These are phyloP conservation scores for Volvox reticuliferus DNA, from an alignment of 139 green algal genomes.

Conservation along the genomic window DNA sequence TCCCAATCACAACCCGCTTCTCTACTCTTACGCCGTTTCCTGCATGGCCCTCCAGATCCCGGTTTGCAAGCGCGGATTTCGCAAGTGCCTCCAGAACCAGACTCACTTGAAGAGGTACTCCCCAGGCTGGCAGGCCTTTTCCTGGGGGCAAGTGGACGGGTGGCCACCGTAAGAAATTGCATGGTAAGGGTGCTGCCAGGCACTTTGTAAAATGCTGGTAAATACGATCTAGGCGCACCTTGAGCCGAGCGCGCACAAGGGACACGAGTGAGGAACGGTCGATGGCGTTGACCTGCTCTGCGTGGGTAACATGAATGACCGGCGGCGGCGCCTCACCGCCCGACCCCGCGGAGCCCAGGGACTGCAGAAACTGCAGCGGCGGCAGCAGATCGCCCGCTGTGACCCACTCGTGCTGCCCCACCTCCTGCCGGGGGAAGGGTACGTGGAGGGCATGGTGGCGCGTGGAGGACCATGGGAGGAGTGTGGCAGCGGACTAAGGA, in stretches of 20 bases:
- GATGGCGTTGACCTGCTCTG: conserved; percentile 56
- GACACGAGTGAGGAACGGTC: conserved; percentile 60
- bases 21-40: too few relatives aligned
- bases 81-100: not conserved
- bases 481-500: too few relatives aligned
- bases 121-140: conserved; percentile 53
- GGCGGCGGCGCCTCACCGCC: not conserved
- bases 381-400: conserved; percentile 46
- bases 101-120: conserved; percentile 70
- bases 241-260: conserved; percentile 63
- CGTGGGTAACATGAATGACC: conserved; percentile 31
- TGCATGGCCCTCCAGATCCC: not conserved
- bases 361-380: conserved; percentile 18
- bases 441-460: not conserved
- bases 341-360: not conserved
- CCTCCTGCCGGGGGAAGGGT: conserved; percentile 11
- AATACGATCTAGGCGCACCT: conserved; percentile 10
- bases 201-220: too few relatives aligned
- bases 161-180: too few relatives aligned
- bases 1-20: too few relatives aligned
- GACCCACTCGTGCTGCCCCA: conserved; percentile 56
- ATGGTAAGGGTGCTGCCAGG: not conserved
- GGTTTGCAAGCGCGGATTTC: not conserved
- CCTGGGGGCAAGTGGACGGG: not conserved
- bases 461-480: not conserved